Evolutionary conservation across 345 rosid species (phyloP), one percentile per base, ranked within the genome.

Genomic region (Murraya paniculata): DNA sequence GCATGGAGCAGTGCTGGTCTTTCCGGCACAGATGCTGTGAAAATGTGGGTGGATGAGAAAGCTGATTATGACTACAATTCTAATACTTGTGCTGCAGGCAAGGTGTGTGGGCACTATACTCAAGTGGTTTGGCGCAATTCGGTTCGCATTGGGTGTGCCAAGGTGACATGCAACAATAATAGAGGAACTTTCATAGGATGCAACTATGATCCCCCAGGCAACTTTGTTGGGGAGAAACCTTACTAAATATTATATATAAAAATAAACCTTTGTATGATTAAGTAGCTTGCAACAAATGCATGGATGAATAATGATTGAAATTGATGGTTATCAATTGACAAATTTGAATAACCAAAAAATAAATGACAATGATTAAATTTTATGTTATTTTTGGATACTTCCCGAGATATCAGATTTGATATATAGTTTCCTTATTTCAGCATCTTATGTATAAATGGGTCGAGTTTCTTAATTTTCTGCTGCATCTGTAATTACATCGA

Each of bases 41-140:
- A 38, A 10, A 48, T 83, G 88, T 83, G 88, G 88, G 76, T 85
- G 58, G 1, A 21, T n/a, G 72, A 69, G 85, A 85, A 86, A 85
- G 75, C 71, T 6, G 2, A 73, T 62, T 94, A 92, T 56, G 78
- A 90, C 64, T 80, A 87, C 73, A 62, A 59, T 68, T 73, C 94
- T 24, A 92, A 90, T 76, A 74, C 83, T 5, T 92, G 97, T 72
- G 79, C 79, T 19, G 13, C 80, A 4, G 87, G 87, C 7, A 45
- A 83, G 30, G 78, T 76, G 59, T 93, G 97, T 80, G 87, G 88
- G 22, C 97, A 92, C 73, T 92, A 92, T 71, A 91, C 97, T 4
- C 93, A 92, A 76, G 86, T 90, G 35, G 95, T 93, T 53, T 91
- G 95, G 95, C 82, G 88, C 31, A 72, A 81, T 70, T 82, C 94